Percentiles rank a stretch among this genome's conserved stretches.
Conservation (phyloP, 371 early-diverging fungal genomes). For the Nosema granulosis region DNA sequence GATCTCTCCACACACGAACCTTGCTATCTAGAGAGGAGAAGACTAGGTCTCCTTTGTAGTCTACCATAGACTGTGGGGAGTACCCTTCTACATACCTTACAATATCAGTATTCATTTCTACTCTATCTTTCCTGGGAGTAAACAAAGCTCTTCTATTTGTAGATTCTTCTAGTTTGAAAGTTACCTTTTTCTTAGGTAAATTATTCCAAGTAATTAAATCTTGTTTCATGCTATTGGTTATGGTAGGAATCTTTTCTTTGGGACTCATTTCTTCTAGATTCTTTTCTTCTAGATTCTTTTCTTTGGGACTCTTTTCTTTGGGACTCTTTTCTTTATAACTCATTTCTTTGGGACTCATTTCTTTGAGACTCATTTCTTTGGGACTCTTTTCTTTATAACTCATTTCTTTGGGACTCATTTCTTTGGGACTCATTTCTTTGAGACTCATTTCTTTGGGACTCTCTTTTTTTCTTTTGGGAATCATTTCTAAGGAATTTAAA, state of each 20-base stretch:
- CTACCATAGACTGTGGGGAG: slow-evolving; percentile 1
- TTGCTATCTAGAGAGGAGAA: slow-evolving; percentile 37
- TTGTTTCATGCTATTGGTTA: no score
- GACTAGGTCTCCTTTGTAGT: slow-evolving; percentile 10
- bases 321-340: not conserved
- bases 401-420: no score
- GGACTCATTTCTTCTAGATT: no score
- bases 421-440: no score
- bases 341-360: not conserved
- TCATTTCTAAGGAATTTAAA: no score
- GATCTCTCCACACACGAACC: slow-evolving; percentile 5
- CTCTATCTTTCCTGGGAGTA: slow-evolving; percentile 45
- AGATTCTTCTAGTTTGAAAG: slow-evolving; percentile 26
- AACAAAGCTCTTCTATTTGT: slow-evolving; percentile 35
- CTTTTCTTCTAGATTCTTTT: not conserved
- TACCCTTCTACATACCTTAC: not conserved
- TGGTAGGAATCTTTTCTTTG: no score
- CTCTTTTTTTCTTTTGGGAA: no score
- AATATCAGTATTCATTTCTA: slow-evolving; percentile 11
- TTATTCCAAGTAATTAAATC: no score
- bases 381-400: no score
- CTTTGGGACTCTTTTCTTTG: not conserved
- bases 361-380: not conserved
- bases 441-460: no score
- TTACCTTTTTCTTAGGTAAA: slow-evolving; percentile 32